Evolutionary conservation across 768 basidiomycete species (phyloP), one percentile per base, ranked within the genome.

Genomic region (Naganishia vaughanmartiniae): DNA sequence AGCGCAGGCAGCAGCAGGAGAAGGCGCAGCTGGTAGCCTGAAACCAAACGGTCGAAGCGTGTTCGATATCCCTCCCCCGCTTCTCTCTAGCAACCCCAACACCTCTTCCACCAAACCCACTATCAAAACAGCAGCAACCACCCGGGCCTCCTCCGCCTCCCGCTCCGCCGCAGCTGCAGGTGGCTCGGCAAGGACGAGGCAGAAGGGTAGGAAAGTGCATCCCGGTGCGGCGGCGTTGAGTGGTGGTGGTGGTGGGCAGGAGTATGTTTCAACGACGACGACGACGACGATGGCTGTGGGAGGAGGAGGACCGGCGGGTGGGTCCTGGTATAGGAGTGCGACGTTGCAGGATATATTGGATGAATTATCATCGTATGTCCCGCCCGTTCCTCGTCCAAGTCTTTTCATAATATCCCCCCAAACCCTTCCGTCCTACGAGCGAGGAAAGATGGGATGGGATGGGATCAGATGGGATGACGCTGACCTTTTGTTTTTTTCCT

Each of bases 331-430:
- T 21, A 28, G 57, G 19, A 58, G 57, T 31, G 57, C 36, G 36
- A 34, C 57, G 34, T 34, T 76, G 39, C 73, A 76, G 24, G 79
- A 80, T 42, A 74, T 81, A 5, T 65, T 79, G 2, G 80, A 81
- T 36, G 79, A 81, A 48, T 66, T 81, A 24, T 79, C 80, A n/a
- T 70, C 53, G 63, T 69, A 21, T n/a, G 54, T 69, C 42, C 21
- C 21, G n/a, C n/a, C 26, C 19, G 54, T 19, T 54, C 48, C 4
- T 30, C 45, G 24, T 53, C n/a, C n/a, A n/a, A n/a, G n/a, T n/a
- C n/a, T n/a, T n/a, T n/a, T n/a, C n/a, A n/a, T n/a, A n/a, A n/a
- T n/a, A n/a, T n/a, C n/a, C n/a, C n/a, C n/a, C n/a, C n/a, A n/a
- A n/a, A n/a, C n/a, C n/a, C n/a, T n/a, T n/a, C n/a, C n/a, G n/a